Evolutionary conservation across 164 flowering plant species (phyloP).

Genomic region (Santalum album): DNA sequence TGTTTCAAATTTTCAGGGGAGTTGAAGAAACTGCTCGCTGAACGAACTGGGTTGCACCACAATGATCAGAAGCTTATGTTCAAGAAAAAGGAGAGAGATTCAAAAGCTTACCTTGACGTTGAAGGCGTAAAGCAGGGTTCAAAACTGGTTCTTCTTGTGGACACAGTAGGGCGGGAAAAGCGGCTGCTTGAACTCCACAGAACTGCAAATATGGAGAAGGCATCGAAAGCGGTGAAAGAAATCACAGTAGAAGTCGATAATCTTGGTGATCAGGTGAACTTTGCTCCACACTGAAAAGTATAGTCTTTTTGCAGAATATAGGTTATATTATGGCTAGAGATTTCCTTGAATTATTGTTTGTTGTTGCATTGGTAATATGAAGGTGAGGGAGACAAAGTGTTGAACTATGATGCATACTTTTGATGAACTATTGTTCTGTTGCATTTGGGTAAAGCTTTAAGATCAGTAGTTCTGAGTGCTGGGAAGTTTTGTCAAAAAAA

Average conservation of each 20-base stretch:
- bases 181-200: conserved; percentile 22
- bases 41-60: conserved; percentile 28
- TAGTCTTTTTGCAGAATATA: too few species aligned
- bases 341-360: too few species aligned
- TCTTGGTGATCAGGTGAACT: conserved; percentile 31
- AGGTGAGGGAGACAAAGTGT: too few species aligned
- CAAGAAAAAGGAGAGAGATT: conserved; percentile 43
- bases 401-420: too few species aligned
- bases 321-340: too few species aligned
- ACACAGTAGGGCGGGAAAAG: conserved; percentile 24
- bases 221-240: conserved; percentile 22
- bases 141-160: conserved; percentile 32
- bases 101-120: conserved; percentile 35
- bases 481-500: too few species aligned
- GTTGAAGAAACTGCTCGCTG: conserved; percentile 43
- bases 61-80: conserved; percentile 37
- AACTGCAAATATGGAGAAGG: conserved; percentile 25
- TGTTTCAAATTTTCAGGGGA: conserved; percentile 30
- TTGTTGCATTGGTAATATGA: too few species aligned
- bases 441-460: too few species aligned
- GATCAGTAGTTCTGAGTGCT: too few species aligned
- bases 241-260: conserved; percentile 38
- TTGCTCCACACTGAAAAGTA: too few species aligned
- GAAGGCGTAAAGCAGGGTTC: conserved; percentile 38
- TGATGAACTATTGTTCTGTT: too few species aligned